These are phyloP conservation scores for Zygoascus flipseniorum DNA, from an alignment of 805 yeast genomes.

Conservation along the genomic window DNA sequence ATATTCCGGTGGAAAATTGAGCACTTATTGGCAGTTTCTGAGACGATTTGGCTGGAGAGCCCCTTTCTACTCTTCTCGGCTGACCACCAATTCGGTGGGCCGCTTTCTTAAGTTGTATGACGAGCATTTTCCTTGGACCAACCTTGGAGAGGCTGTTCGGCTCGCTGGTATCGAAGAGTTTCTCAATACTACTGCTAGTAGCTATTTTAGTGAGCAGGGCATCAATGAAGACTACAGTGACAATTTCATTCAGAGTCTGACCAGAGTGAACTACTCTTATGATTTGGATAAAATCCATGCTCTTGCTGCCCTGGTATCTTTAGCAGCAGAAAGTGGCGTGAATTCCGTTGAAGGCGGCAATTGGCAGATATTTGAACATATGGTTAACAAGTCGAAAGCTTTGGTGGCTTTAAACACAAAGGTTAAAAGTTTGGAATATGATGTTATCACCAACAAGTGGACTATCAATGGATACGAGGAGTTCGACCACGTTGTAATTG, in stretches of 20 bases:
- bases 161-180: conserved; percentile 23
- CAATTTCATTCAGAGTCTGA: conserved; percentile 33
- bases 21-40: conserved; percentile 7
- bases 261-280: conserved; percentile 39
- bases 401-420: conserved; percentile 22
- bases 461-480: conserved; percentile 9
- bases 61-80: conserved; percentile 19
- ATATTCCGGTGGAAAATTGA: neutral
- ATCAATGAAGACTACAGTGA: conserved; percentile 23
- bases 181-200: conserved; percentile 21
- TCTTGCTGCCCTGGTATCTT: conserved; percentile 33
- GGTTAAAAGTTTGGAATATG: conserved; percentile 22
- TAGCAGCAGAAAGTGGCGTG: conserved; percentile 32
- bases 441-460: conserved; percentile 3
- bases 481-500: conserved; percentile 39
- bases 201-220: conserved; percentile 19
- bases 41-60: conserved; percentile 15
- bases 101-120: conserved; percentile 29
- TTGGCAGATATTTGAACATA: conserved; percentile 34
- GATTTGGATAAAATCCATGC: conserved; percentile 36
- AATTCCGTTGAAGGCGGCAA: conserved; percentile 37
- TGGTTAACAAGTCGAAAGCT: conserved; percentile 32
- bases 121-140: conserved; percentile 28
- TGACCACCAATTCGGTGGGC: conserved; percentile 17
- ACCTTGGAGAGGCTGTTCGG: conserved; percentile 18